A percentile compares a stretch with the other conserved stretches of the same genome.
phyloP scores from a whole-genome alignment of 805 yeast genomes.

The Priceomyces fermenticarens region DNA sequence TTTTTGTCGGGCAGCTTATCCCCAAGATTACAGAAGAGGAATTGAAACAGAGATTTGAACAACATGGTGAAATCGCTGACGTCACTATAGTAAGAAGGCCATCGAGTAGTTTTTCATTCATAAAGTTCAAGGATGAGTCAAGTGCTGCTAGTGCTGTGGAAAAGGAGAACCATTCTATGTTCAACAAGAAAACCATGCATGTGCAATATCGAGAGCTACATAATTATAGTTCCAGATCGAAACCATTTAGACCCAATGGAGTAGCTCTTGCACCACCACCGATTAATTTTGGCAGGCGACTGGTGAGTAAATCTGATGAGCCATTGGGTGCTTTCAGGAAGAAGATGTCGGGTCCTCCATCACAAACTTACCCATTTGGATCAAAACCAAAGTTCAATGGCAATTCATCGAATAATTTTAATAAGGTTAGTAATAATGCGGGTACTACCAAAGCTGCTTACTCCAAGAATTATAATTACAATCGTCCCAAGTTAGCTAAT shows the following conservation, averaged over 20 bases:
- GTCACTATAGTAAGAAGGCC: constrained; percentile 52
- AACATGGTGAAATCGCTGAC: constrained; percentile 64
- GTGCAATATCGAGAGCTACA: constrained; percentile 74
- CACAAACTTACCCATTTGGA: constrained; percentile 6
- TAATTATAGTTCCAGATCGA: constrained; percentile 3
- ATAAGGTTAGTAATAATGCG: constrained; percentile 1
- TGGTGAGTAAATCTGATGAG: constrained; percentile 4
- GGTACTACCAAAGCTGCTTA: neutral
- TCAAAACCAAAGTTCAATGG: constrained; percentile 11
- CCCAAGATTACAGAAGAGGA: constrained; percentile 52
- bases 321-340: neutral
- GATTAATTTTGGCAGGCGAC: constrained; percentile 45
- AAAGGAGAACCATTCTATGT: constrained; percentile 76
- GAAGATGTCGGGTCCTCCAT: neutral
- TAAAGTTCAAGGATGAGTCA: constrained; percentile 58
- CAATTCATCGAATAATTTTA: constrained; percentile 10
- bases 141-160: constrained; percentile 88
- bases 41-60: constrained; percentile 55
- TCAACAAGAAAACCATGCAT: constrained; percentile 72
- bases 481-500: neutral
- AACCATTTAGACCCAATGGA: constrained; percentile 8
- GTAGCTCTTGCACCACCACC: constrained; percentile 79
- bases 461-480: constrained; percentile 1
- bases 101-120: constrained; percentile 65
- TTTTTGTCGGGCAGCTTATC: constrained; percentile 77